These are phyloP conservation scores for Protomyces inouyei DNA, from an alignment of 1,139 yeast species.

Conservation along the genomic window DNA sequence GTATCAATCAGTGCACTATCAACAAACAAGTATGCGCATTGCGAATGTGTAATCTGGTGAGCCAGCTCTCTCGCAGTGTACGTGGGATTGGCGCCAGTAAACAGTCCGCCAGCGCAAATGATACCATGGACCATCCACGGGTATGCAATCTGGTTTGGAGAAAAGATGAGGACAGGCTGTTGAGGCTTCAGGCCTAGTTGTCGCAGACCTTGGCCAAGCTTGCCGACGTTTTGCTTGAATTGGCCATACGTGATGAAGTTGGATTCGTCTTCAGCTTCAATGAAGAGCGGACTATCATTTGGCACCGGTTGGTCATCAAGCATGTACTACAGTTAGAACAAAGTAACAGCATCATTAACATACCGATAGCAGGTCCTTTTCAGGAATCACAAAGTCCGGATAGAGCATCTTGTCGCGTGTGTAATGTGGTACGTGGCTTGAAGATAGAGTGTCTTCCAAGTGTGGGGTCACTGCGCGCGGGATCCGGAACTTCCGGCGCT, in stretches of 20 bases:
- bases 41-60: constrained; percentile 39
- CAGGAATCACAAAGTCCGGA: too few relatives aligned
- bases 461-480: too few relatives aligned
- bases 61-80: constrained; percentile 40
- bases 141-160: constrained; percentile 37
- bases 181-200: constrained; percentile 33
- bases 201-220: constrained; percentile 29
- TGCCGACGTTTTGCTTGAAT: background rate
- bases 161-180: constrained; percentile 39
- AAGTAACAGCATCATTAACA: too few relatives aligned
- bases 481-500: background rate
- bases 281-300: constrained; percentile 3
- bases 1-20: constrained; percentile 31
- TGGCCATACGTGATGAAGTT: background rate
- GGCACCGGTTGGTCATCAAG: too few relatives aligned
- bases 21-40: constrained; percentile 37
- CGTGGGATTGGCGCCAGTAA: constrained; percentile 41
- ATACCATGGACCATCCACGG: constrained; percentile 39
- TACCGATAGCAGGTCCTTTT: too few relatives aligned
- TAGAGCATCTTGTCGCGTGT: too few relatives aligned
- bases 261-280: background rate
- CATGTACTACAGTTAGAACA: too few relatives aligned
- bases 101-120: constrained; percentile 39
- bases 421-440: too few relatives aligned
- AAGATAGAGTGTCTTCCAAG: too few relatives aligned